Evolutionary conservation across 768 basidiomycete genomes (phyloP), one percentile per base, ranked within the genome.

Genomic region (Lactarius quietus): DNA sequence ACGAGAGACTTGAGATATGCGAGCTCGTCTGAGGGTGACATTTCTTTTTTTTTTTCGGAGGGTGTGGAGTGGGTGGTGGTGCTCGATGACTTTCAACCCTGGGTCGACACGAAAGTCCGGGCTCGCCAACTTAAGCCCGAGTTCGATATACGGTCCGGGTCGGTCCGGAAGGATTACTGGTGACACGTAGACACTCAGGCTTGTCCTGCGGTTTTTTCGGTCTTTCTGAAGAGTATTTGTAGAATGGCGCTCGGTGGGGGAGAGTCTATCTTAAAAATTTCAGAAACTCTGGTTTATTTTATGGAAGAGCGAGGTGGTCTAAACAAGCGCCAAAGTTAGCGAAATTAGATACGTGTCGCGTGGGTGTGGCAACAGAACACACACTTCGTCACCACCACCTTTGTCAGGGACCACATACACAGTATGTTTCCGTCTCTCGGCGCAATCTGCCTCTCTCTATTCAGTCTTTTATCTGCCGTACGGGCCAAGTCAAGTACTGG

Each of bases 1-100:
- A 97, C 94, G 72, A 99, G 89, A 48, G 82, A 78, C 80, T 99
- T 99, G 81, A 99, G 89, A 77, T 98, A 94, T 72, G 92, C 92
- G 72, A 99, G 84, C 80, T 98, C 94, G 67, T 88, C 86, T 57
- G 83, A 79, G 17, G 81, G 81, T 70, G 85, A 80, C 89, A 90
- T 90, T 3, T 1, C 20, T 1, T 23, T 45, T 33, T 33, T 33
- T 33, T 33, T 63, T 70, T 73, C 69, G 55, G n/a, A 35, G 39
- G 17, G 38, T 18, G 52, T 29, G 59, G 31, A 0, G 53, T 31
- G 20, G 18, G 62, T 54, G 20, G 53, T 54, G 31, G 29, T 54
- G 29, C 53, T 54, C 31, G 53, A 20, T 20, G 53, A 20, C 35
- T 55, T 33, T 33, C 52, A 15, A 7, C 17, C 20, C 54, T 3